These are phyloP conservation scores for Domatiomyces catenatus DNA, from an alignment of 2,329 filamentous ascomycete genomes.

Conservation along the genomic window DNA sequence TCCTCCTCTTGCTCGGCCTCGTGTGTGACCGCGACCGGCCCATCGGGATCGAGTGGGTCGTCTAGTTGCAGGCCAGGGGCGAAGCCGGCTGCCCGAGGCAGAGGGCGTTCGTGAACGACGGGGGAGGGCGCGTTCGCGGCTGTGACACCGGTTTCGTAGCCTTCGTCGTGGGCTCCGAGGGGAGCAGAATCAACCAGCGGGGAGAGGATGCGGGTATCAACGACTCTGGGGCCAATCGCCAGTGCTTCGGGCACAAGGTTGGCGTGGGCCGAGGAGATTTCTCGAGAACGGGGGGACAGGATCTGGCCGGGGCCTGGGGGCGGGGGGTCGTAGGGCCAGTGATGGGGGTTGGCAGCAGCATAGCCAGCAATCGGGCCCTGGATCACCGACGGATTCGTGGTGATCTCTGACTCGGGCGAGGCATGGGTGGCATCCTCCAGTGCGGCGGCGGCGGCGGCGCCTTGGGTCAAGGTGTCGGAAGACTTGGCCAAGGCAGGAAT, in stretches of 20 bases:
- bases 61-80: conserved; percentile 6
- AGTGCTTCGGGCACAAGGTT: conserved; percentile 20
- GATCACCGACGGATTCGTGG: conserved; percentile 73
- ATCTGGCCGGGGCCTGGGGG: conserved; percentile 28
- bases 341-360: conserved; percentile 32
- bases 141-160: conserved; percentile 60
- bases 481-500: not conserved
- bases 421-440: conserved; percentile 4
- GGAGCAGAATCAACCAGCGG: conserved; percentile 26
- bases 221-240: conserved; percentile 19
- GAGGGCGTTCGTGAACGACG: conserved; percentile 1
- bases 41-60: conserved; percentile 7
- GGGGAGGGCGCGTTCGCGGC: conserved; percentile 23
- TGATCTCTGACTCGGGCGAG: conserved; percentile 44
- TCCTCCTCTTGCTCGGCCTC: conserved; percentile 21
- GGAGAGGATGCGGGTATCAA: not conserved
- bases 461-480: not conserved
- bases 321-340: conserved; percentile 43
- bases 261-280: conserved; percentile 30
- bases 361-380: conserved; percentile 53
- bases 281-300: conserved; percentile 23
- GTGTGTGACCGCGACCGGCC: not conserved
- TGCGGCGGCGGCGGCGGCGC: too few relatives aligned
- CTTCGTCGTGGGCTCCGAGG: conserved; percentile 63
- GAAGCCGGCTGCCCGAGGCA: conserved; percentile 1